These are phyloP conservation scores for Thielaviopsis punctulata DNA, from an alignment of 2,329 filamentous ascomycete genomes.

Conservation along the genomic window DNA sequence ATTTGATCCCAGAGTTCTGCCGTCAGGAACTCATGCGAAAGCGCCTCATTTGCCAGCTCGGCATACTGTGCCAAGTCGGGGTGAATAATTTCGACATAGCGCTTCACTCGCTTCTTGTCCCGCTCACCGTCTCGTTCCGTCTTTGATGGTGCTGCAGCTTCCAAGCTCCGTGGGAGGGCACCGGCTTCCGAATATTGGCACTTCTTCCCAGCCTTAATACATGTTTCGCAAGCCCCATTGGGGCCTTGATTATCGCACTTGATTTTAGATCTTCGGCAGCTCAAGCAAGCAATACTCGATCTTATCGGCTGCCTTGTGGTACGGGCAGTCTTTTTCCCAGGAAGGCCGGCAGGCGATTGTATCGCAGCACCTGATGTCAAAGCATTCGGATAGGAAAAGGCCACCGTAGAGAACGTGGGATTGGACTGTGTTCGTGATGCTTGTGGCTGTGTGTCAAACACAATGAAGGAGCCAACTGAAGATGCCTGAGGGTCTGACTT, in stretches of 20 bases:
- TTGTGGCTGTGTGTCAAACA: not conserved
- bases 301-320: conserved; percentile 43
- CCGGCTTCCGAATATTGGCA: conserved; percentile 48
- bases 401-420: not conserved
- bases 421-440: not conserved
- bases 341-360: not conserved
- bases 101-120: conserved; percentile 32
- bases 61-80: conserved; percentile 22
- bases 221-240: conserved; percentile 55
- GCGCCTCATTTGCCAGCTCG: conserved; percentile 36
- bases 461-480: not conserved
- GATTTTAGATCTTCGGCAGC: conserved; percentile 66
- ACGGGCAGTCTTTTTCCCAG: conserved; percentile 23
- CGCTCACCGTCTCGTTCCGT: conserved; percentile 26
- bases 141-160: conserved; percentile 21
- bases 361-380: not conserved
- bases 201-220: conserved; percentile 51
- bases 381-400: not conserved
- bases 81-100: conserved; percentile 26
- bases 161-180: conserved; percentile 24
- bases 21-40: conserved; percentile 45
- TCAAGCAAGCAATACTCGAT: conserved; percentile 62
- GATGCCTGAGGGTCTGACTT: not conserved
- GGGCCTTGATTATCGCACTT: conserved; percentile 71
- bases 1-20: conserved; percentile 50